Conservation (phyloP, 1,284 basidiomycete species). For the Ustilago xerochloae region DNA sequence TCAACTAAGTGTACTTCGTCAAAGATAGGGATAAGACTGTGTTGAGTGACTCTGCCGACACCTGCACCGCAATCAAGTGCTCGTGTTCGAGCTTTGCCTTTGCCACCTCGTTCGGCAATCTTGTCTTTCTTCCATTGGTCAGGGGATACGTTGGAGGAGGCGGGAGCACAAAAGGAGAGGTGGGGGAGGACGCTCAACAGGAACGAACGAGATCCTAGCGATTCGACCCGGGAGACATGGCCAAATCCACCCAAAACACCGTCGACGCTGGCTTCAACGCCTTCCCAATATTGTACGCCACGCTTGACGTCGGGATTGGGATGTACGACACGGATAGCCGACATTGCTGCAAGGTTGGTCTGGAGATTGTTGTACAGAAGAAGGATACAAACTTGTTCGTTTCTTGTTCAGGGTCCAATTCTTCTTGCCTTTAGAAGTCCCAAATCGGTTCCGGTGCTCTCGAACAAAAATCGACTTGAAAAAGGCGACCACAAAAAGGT, state of each 20-base stretch:
- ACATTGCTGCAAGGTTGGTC: constrained; percentile 8
- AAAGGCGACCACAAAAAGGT: not conserved
- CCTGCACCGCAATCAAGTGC: constrained; percentile 67
- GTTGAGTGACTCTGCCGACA: constrained; percentile 64
- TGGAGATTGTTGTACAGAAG: not conserved
- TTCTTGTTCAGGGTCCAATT: constrained; percentile 18
- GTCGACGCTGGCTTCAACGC: constrained; percentile 64
- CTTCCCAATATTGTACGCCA: constrained; percentile 66
- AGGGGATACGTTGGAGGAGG: constrained; percentile 48
- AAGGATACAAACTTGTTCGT: not conserved
- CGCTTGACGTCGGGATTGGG: constrained; percentile 62
- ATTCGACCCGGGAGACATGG: constrained; percentile 64
- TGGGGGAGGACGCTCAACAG: constrained; percentile 59
- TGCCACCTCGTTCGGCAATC: constrained; percentile 52
- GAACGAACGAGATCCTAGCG: constrained; percentile 65
- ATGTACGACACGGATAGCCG: constrained; percentile 50
- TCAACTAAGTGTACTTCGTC: constrained; percentile 67
- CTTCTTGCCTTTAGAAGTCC: not conserved
- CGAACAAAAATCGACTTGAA: not conserved
- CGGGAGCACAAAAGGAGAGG: constrained; percentile 57
- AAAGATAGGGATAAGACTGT: constrained; percentile 61
- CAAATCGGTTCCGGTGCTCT: constrained; percentile 10
- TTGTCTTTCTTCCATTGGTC: constrained; percentile 53
- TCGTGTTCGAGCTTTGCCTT: constrained; percentile 52
- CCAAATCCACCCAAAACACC: constrained; percentile 65